These are phyloP conservation scores for Ceratocystis cubensis DNA, from an alignment of 2,329 filamentous ascomycete species.

Conservation along the genomic window DNA sequence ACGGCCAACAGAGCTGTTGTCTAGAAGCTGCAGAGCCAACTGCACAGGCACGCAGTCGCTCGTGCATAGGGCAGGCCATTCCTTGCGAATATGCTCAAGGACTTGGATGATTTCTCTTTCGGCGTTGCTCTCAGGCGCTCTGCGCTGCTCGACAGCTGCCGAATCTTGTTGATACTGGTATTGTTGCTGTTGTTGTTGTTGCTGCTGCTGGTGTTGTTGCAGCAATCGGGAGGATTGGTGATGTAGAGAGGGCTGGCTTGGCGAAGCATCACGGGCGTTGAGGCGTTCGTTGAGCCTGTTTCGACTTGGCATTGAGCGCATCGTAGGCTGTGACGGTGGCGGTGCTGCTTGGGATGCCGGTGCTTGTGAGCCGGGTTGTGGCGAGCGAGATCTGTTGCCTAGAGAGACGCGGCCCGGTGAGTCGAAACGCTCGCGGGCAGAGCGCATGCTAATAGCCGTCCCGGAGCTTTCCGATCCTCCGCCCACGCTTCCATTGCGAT, in stretches of 20 bases:
- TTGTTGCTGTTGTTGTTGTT: not conserved
- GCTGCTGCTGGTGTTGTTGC: conserved; percentile 22
- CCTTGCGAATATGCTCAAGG: conserved; percentile 68
- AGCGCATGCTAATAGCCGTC: conserved; percentile 17
- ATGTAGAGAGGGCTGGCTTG: conserved; percentile 7
- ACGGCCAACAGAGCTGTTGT: conserved; percentile 82
- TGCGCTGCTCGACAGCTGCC: conserved; percentile 8
- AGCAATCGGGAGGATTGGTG: conserved; percentile 14
- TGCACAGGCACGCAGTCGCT: conserved; percentile 86
- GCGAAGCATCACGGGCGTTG: conserved; percentile 12
- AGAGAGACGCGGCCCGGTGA: conserved; percentile 14
- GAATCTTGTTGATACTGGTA: conserved; percentile 20
- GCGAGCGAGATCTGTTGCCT: conserved; percentile 17
- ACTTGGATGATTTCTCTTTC: conserved; percentile 50
- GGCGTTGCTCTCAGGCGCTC: conserved; percentile 35
- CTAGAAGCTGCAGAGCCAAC: conserved; percentile 85
- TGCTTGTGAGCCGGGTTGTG: conserved; percentile 14
- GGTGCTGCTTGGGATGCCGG: not conserved
- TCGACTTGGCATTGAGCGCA: conserved; percentile 29
- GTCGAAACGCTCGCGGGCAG: conserved; percentile 18
- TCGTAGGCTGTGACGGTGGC: conserved; percentile 12
- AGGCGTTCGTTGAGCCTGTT: conserved; percentile 24
- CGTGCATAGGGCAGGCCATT: conserved; percentile 87
- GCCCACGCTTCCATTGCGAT: conserved; percentile 18
- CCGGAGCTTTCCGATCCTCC: conserved; percentile 17